These are phyloP conservation scores for Claviceps sp. DNA, from an alignment of 2,329 filamentous ascomycete species.

Conservation along the genomic window DNA sequence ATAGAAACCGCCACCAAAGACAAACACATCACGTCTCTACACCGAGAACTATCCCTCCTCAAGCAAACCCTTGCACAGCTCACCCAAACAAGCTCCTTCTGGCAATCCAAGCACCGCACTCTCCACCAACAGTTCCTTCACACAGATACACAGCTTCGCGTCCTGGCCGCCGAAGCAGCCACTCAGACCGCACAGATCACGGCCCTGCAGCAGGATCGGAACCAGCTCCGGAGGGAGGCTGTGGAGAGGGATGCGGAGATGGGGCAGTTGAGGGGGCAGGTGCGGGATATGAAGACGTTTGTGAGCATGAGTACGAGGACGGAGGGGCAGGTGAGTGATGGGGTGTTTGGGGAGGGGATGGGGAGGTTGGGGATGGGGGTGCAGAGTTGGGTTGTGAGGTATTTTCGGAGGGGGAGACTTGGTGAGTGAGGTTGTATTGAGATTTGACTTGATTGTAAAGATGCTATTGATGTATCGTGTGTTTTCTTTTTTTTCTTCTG, in stretches of 20 bases:
- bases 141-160: conserved; percentile 38
- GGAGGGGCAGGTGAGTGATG: conserved; percentile 50
- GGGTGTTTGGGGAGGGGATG: conserved; percentile 51
- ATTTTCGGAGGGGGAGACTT: conserved; percentile 51
- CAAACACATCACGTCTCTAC: conserved; percentile 36
- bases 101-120: conserved; percentile 41
- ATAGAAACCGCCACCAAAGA: conserved; percentile 29
- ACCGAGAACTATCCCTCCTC: conserved; percentile 38
- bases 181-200: conserved; percentile 31
- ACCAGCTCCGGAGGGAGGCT: conserved; percentile 31
- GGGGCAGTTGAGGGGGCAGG: conserved; percentile 40
- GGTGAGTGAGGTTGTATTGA: conserved; percentile 21
- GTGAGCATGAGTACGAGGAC: conserved; percentile 53
- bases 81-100: conserved; percentile 40
- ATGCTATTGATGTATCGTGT: too few species aligned
- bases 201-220: conserved; percentile 37
- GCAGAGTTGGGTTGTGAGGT: conserved; percentile 62
- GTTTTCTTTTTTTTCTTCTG: background rate
- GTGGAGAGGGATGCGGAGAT: conserved; percentile 43
- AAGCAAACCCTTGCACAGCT: conserved; percentile 41
- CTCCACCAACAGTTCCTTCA: conserved; percentile 39
- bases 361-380: conserved; percentile 50
- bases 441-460: too few species aligned
- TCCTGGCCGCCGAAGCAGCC: conserved; percentile 36
- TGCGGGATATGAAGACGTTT: conserved; percentile 56